phyloP scores from a whole-genome alignment of 2,329 filamentous ascomycete genomes.

The Apiospora koreana region DNA sequence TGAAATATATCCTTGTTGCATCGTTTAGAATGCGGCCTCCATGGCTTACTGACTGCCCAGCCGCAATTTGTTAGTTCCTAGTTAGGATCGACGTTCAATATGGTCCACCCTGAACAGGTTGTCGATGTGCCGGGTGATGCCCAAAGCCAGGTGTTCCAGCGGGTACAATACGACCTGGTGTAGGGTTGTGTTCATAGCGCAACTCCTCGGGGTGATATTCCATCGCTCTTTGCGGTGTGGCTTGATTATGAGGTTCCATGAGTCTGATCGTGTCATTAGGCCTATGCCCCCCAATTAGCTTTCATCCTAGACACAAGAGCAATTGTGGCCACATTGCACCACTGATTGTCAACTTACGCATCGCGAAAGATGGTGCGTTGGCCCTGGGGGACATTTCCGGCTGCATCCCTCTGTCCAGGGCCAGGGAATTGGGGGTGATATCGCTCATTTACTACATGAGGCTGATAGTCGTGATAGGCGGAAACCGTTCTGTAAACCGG shows the following conservation, averaged over 20 bases:
- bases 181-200: background rate
- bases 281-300: background rate
- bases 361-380: background rate
- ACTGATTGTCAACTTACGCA: background rate
- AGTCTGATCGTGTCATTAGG: background rate
- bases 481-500: slow-evolving; percentile 3
- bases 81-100: background rate
- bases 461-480: background rate
- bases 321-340: background rate
- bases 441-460: background rate
- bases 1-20: background rate
- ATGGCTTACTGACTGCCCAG: background rate
- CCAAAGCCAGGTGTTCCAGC: background rate
- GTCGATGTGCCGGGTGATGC: background rate
- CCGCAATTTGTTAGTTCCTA: background rate
- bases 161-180: background rate
- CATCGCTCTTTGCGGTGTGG: background rate
- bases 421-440: background rate
- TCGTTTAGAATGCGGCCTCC: background rate
- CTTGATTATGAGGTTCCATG: background rate
- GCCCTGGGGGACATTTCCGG: background rate
- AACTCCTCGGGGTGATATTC: background rate
- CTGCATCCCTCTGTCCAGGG: background rate
- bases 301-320: background rate
- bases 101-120: background rate